A percentile compares a stretch with the other conserved stretches of the same genome.
Conservation (phyloP, 2,329 filamentous ascomycete species). For the Trichoderma aggressivum region DNA sequence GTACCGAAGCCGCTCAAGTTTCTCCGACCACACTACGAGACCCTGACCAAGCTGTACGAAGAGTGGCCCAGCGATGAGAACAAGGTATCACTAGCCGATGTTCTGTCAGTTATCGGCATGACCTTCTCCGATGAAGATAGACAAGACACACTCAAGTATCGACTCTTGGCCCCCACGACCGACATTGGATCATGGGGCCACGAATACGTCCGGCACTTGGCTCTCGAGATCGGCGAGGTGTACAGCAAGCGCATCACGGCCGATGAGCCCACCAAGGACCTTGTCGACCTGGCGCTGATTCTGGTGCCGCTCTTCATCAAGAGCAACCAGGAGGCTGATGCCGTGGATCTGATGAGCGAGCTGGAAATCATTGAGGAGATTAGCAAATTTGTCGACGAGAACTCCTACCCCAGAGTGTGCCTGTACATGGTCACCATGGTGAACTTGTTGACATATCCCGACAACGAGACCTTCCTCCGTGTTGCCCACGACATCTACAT, state of each 20-base stretch:
- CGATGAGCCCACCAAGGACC: slow-evolving; percentile 78
- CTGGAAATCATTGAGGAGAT: slow-evolving; percentile 95
- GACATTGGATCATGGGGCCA: slow-evolving; percentile 98
- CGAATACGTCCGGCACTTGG: slow-evolving; percentile 94
- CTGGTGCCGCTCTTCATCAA: slow-evolving; percentile 93
- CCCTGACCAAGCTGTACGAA: slow-evolving; percentile 82
- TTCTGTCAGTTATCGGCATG: slow-evolving; percentile 96
- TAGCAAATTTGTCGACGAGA: slow-evolving; percentile 82
- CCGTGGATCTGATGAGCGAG: slow-evolving; percentile 94
- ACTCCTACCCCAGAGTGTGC: slow-evolving; percentile 90
- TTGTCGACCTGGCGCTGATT: slow-evolving; percentile 77
- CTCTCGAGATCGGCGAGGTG: slow-evolving; percentile 92
- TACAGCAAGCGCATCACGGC: slow-evolving; percentile 83
- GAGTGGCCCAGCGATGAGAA: slow-evolving; percentile 80
- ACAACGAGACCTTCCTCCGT: slow-evolving; percentile 91
- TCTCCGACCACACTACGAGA: slow-evolving; percentile 91
- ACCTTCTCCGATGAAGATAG: slow-evolving; percentile 96
- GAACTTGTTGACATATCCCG: slow-evolving; percentile 92
- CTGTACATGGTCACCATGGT: slow-evolving; percentile 99
- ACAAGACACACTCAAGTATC: slow-evolving; percentile 94
- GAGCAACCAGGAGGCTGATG: slow-evolving; percentile 97
- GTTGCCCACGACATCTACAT: slow-evolving; percentile 94
- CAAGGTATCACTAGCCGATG: slow-evolving; percentile 89
- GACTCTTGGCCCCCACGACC: slow-evolving; percentile 81
- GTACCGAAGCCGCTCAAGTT: slow-evolving; percentile 99